phyloP scores from a whole-genome alignment of 139 green algal genomes.

The Coelastrella sp. region DNA sequence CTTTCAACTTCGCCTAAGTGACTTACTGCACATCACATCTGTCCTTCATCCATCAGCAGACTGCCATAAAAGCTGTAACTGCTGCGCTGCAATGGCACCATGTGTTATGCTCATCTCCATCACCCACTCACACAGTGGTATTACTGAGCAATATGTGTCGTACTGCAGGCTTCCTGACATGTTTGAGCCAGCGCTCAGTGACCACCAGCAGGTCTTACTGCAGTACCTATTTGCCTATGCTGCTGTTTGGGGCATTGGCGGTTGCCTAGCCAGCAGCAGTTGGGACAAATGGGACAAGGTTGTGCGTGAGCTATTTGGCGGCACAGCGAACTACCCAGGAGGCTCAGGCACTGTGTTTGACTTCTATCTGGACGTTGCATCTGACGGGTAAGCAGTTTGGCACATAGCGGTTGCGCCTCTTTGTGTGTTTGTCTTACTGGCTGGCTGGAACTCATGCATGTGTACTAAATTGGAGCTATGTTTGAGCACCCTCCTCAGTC shows the following conservation, averaged over 20 bases:
- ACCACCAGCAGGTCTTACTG: constrained; percentile 49
- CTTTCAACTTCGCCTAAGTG: too few relatives aligned
- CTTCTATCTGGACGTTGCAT: constrained; percentile 74
- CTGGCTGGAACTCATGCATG: not conserved
- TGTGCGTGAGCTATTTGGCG: constrained; percentile 63
- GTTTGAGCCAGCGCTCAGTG: not conserved
- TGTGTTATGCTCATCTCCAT: too few relatives aligned
- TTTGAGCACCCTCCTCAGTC: too few relatives aligned
- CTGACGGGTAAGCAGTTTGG: constrained; percentile 48
- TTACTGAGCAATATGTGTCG: not conserved
- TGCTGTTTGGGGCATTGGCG: constrained; percentile 82
- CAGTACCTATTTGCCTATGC: constrained; percentile 76
- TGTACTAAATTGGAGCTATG: not conserved
- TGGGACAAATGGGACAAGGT: constrained; percentile 77
- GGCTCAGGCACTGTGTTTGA: constrained; percentile 77
- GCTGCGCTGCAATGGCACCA: too few relatives aligned
- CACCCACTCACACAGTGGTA: too few relatives aligned
- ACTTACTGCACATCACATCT: too few relatives aligned
- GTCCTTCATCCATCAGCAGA: too few relatives aligned
- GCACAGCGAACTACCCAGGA: constrained; percentile 56
- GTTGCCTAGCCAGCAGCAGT: constrained; percentile 57
- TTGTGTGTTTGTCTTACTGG: too few relatives aligned
- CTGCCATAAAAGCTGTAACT: too few relatives aligned
- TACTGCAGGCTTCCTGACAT: constrained; percentile 42
- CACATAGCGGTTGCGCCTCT: too few relatives aligned